A percentile compares a stretch with the other conserved stretches of the same genome.
Evolutionary conservation across 2,329 filamentous ascomycete species (phyloP).

Genomic region (Ophiostoma angusticollis): DNA sequence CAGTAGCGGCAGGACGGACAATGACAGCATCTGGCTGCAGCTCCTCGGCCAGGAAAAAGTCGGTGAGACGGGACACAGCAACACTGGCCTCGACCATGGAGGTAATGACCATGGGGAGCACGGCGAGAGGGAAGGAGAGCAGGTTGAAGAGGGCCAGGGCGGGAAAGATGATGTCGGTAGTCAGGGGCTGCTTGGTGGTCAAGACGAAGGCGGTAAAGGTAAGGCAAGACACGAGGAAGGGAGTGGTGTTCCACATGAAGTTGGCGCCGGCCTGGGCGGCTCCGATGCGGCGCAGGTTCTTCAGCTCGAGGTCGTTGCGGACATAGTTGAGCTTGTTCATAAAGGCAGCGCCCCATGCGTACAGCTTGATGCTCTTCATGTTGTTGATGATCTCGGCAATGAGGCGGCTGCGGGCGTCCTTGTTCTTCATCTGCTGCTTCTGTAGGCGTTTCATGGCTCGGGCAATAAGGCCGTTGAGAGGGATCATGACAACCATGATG

Average conservation of each 20-base stretch:
- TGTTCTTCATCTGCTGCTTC: slow-evolving; percentile 98
- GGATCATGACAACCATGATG: slow-evolving; percentile 96
- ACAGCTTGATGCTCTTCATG: slow-evolving; percentile 99
- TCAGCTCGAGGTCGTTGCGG: slow-evolving; percentile 87
- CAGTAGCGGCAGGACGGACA: slow-evolving; percentile 54
- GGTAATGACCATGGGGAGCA: slow-evolving; percentile 96
- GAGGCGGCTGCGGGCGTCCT: slow-evolving; percentile 80
- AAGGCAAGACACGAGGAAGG: slow-evolving; percentile 92
- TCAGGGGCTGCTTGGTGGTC: slow-evolving; percentile 66
- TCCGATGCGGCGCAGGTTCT: slow-evolving; percentile 91
- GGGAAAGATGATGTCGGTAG: slow-evolving; percentile 92
- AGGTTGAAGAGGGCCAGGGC: slow-evolving; percentile 91
- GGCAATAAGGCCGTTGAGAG: slow-evolving; percentile 84
- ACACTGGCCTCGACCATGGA: slow-evolving; percentile 94
- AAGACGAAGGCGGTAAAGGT: slow-evolving; percentile 93
- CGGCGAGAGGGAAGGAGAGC: slow-evolving; percentile 83
- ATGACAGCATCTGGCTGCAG: slow-evolving; percentile 74
- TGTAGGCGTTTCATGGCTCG: slow-evolving; percentile 88
- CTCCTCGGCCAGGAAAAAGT: slow-evolving; percentile 79
- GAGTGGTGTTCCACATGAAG: slow-evolving; percentile 95
- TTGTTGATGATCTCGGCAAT: slow-evolving; percentile 98
- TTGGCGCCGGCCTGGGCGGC: slow-evolving; percentile 89
- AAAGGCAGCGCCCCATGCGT: slow-evolving; percentile 93
- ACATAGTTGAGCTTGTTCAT: slow-evolving; percentile 96
- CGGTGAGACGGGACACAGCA: slow-evolving; percentile 71